phyloP scores from a whole-genome alignment of 345 rosid species.

The Passiflora organensis region DNA sequence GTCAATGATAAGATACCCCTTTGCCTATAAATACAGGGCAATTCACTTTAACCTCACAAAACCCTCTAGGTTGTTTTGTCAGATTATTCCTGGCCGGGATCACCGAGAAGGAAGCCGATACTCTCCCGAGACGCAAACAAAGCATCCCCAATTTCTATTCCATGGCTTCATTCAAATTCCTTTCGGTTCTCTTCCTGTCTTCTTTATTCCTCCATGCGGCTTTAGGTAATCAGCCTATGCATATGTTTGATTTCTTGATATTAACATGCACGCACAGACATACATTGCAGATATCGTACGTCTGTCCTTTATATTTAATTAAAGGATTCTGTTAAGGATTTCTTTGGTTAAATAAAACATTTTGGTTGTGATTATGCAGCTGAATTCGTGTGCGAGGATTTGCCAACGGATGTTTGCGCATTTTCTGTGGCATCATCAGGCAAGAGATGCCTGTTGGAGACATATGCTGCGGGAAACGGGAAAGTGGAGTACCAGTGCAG shows the following conservation, averaged over 20 bases:
- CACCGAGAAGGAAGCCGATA: background rate
- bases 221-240: conserved; percentile 34
- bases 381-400: conserved; percentile 30
- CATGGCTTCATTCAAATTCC: conserved; percentile 57
- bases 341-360: background rate
- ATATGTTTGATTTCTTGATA: background rate
- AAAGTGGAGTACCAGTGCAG: conserved; percentile 22
- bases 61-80: background rate
- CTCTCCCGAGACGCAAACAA: background rate
- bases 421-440: conserved; percentile 25
- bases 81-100: background rate
- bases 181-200: conserved; percentile 46
- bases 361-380: conserved; percentile 1
- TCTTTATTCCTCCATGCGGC: conserved; percentile 61
- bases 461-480: background rate
- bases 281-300: background rate
- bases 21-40: background rate
- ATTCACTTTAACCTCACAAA: background rate
- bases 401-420: conserved; percentile 22
- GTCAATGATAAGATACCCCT: background rate
- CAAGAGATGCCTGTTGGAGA: conserved; percentile 34
- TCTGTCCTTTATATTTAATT: background rate
- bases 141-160: background rate
- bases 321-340: background rate
- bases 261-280: background rate